phyloP scores from a whole-genome alignment of 768 basidiomycete genomes.

The Rubroboletus satanas region DNA sequence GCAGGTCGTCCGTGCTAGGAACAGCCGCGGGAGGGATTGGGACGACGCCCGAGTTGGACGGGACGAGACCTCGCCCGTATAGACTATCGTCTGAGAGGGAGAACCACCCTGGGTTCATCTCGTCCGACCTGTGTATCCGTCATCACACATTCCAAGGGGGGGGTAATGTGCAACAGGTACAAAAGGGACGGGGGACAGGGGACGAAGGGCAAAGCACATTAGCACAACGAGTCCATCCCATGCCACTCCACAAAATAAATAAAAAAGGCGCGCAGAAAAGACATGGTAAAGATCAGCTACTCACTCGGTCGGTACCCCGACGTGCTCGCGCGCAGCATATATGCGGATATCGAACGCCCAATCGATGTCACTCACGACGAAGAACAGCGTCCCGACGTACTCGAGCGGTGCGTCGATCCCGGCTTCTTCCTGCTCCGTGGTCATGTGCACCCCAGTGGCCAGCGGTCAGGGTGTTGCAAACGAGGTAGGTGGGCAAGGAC shows the following conservation, averaged over 20 bases:
- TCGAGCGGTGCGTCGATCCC: slow-evolving; percentile 65
- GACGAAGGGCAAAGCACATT: not conserved
- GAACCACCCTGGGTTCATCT: slow-evolving; percentile 88
- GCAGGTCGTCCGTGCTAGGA: slow-evolving; percentile 10
- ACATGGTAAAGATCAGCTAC: slow-evolving; percentile 14
- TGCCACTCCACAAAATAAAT: not conserved
- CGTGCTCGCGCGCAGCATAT: slow-evolving; percentile 60
- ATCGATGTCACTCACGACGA: slow-evolving; percentile 49
- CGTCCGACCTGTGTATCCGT: slow-evolving; percentile 62
- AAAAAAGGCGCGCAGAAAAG: not conserved
- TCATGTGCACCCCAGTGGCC: too few relatives aligned
- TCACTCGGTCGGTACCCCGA: slow-evolving; percentile 64
- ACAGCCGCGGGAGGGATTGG: not conserved
- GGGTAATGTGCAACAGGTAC: not conserved
- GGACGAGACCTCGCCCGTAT: slow-evolving; percentile 4
- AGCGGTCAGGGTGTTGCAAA: not conserved
- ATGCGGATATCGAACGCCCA: slow-evolving; percentile 71
- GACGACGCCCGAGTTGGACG: not conserved
- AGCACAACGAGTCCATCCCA: not conserved
- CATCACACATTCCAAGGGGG: not conserved
- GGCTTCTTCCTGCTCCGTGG: slow-evolving; percentile 66
- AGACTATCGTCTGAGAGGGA: slow-evolving; percentile 29
- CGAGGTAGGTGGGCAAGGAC: not conserved
- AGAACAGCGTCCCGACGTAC: slow-evolving; percentile 63
- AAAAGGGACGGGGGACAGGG: not conserved